Evolutionary conservation across 2,329 filamentous ascomycete genomes (phyloP).

Genomic region (Fusarium sp.): DNA sequence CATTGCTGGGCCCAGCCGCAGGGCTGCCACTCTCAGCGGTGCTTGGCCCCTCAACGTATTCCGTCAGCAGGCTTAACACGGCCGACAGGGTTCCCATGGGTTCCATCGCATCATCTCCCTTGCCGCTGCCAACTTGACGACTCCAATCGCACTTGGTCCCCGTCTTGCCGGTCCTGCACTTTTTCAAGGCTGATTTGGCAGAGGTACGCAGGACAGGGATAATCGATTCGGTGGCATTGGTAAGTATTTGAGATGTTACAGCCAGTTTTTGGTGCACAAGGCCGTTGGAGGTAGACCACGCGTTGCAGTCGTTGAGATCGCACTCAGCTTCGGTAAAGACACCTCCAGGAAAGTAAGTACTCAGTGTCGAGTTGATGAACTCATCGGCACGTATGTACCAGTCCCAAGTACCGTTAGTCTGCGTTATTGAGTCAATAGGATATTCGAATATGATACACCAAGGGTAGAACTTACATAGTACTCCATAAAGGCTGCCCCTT

Average conservation of each 20-base stretch:
- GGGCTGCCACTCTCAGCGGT: too few species aligned
- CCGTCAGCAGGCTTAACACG: not conserved
- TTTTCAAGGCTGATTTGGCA: constrained; percentile 41
- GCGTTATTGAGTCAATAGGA: constrained; percentile 14
- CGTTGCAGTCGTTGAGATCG: constrained; percentile 70
- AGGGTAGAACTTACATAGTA: constrained; percentile 64
- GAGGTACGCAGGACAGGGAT: constrained; percentile 70
- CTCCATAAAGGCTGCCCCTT: constrained; percentile 79
- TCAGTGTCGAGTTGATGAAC: constrained; percentile 65
- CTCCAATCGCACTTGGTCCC: not conserved
- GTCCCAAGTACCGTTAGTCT: constrained; percentile 30
- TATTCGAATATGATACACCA: not conserved
- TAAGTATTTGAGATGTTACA: constrained; percentile 72
- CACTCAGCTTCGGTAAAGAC: constrained; percentile 78
- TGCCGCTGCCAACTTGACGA: not conserved
- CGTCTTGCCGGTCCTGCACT: not conserved
- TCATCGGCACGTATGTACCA: constrained; percentile 72
- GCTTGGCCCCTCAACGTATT: too few species aligned
- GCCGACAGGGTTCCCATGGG: not conserved
- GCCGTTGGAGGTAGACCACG: constrained; percentile 81
- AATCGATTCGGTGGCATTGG: constrained; percentile 69
- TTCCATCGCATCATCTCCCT: not conserved
- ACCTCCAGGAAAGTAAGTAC: constrained; percentile 66
- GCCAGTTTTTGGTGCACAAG: constrained; percentile 77
- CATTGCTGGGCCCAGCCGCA: too few species aligned